Conservation (phyloP, 2,329 filamentous ascomycete genomes). For the Pseudogymnoascus sp. region DNA sequence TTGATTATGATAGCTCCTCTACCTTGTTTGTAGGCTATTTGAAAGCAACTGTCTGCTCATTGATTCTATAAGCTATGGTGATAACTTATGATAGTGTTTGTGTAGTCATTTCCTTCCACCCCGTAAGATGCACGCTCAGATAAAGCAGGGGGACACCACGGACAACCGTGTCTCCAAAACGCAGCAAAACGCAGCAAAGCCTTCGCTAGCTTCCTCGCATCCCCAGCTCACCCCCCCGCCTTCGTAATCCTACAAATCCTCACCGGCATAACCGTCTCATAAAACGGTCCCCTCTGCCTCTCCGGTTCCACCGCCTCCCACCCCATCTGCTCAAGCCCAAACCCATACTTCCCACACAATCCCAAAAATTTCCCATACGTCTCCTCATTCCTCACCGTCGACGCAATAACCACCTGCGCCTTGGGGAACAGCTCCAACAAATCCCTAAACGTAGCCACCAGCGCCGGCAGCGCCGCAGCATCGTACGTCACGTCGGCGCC, state of each 20-base stretch:
- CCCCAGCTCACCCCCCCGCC: neutral
- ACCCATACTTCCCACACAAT: constrained; percentile 41
- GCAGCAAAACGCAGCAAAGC: too few species aligned
- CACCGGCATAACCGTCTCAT: constrained; percentile 53
- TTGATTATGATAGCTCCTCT: neutral
- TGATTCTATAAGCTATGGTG: neutral
- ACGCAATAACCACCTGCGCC: constrained; percentile 59
- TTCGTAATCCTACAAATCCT: constrained; percentile 44
- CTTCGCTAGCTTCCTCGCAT: neutral
- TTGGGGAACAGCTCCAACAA: constrained; percentile 52
- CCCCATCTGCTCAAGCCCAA: constrained; percentile 39
- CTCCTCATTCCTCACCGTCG: constrained; percentile 62
- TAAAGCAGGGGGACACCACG: neutral
- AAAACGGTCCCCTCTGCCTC: constrained; percentile 58
- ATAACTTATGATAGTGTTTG: neutral
- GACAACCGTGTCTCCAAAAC: neutral
- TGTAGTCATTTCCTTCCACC: neutral
- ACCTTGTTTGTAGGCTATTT: neutral
- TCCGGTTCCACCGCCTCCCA: constrained; percentile 36
- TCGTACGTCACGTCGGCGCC: constrained; percentile 80
- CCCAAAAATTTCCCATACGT: constrained; percentile 62
- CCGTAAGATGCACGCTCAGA: neutral
- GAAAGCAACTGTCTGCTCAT: neutral
- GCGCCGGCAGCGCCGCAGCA: constrained; percentile 51
- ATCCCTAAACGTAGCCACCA: constrained; percentile 59